Evolutionary conservation across 1,284 basidiomycete species (phyloP).

Genomic region (Sporisorium graminicola): DNA sequence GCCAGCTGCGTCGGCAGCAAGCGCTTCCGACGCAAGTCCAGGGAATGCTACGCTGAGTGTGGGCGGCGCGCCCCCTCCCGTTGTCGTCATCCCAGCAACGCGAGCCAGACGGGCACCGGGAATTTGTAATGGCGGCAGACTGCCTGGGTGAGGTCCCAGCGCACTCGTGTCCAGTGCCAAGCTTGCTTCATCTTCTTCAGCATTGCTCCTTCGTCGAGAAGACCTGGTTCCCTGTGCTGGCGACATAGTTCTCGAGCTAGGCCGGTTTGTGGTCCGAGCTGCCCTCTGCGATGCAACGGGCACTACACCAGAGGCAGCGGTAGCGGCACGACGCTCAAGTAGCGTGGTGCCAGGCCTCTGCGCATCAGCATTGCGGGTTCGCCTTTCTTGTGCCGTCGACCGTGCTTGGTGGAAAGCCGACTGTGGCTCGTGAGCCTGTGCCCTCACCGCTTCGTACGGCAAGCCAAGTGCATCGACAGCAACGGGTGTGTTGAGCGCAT

Average conservation of each 20-base stretch:
- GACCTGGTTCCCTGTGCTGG: conserved; percentile 30
- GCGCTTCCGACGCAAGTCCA: conserved; percentile 1
- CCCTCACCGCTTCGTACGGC: neutral
- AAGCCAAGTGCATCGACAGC: conserved; percentile 6
- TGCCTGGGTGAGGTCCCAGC: conserved; percentile 23
- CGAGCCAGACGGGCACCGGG: conserved; percentile 16
- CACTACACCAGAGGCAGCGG: conserved; percentile 13
- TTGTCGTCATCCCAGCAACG: conserved; percentile 6
- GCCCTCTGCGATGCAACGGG: neutral
- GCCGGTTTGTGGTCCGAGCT: conserved; percentile 18
- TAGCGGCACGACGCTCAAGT: conserved; percentile 31
- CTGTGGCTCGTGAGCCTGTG: conserved; percentile 2
- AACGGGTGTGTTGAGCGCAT: conserved; percentile 37
- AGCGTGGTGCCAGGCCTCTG: conserved; percentile 16
- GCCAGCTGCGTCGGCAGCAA: neutral
- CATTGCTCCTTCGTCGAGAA: conserved; percentile 30
- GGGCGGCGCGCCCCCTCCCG: conserved; percentile 4
- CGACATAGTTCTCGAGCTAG: conserved; percentile 30
- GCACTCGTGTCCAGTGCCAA: neutral
- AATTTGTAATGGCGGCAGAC: conserved; percentile 29
- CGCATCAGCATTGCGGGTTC: conserved; percentile 9
- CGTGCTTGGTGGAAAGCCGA: conserved; percentile 12
- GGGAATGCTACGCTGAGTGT: conserved; percentile 3
- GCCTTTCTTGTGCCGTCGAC: conserved; percentile 1
- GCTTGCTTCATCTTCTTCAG: conserved; percentile 13